These are phyloP conservation scores for Leptographium wingfieldii DNA, from an alignment of 2,329 filamentous ascomycete genomes.

Conservation along the genomic window DNA sequence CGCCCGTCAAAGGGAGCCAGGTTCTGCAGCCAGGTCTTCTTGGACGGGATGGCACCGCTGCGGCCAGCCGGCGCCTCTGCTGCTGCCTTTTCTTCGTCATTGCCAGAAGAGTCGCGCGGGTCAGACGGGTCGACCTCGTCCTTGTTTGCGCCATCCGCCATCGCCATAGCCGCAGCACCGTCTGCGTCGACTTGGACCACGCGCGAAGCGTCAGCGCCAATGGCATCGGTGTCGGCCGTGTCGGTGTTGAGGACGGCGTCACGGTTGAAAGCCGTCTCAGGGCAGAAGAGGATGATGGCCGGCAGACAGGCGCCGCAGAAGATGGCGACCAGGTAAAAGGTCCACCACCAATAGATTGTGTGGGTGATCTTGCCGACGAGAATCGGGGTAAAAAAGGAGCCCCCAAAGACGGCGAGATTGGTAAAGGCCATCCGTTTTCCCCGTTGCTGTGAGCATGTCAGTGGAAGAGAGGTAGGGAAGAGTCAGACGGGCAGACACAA, in stretches of 20 bases:
- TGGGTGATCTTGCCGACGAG: slow-evolving; percentile 76
- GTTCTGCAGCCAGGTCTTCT: slow-evolving; percentile 47
- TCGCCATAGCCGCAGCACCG: not conserved
- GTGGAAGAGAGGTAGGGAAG: not conserved
- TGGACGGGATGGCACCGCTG: slow-evolving; percentile 20
- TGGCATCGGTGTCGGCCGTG: slow-evolving; percentile 29
- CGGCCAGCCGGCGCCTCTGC: not conserved
- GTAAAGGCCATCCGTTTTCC: slow-evolving; percentile 78
- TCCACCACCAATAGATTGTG: slow-evolving; percentile 70
- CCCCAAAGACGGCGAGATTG: slow-evolving; percentile 44
- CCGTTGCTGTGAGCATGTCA: slow-evolving; percentile 37
- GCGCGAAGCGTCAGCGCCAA: not conserved
- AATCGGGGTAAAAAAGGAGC: slow-evolving; percentile 63
- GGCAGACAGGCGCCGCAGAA: slow-evolving; percentile 62
- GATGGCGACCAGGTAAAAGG: slow-evolving; percentile 79
- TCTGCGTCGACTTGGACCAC: not conserved
- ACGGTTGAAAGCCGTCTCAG: slow-evolving; percentile 70
- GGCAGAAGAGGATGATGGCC: slow-evolving; percentile 63
- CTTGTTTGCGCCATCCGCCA: not conserved
- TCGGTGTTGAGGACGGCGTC: slow-evolving; percentile 59
- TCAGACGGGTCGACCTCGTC: not conserved
- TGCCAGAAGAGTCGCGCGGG: slow-evolving; percentile 6
- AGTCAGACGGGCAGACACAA: not conserved
- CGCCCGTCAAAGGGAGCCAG: slow-evolving; percentile 66
- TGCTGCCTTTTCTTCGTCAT: slow-evolving; percentile 7